phyloP scores from a whole-genome alignment of 202 grass and related monocot genomes.

The Carex arenaria region DNA sequence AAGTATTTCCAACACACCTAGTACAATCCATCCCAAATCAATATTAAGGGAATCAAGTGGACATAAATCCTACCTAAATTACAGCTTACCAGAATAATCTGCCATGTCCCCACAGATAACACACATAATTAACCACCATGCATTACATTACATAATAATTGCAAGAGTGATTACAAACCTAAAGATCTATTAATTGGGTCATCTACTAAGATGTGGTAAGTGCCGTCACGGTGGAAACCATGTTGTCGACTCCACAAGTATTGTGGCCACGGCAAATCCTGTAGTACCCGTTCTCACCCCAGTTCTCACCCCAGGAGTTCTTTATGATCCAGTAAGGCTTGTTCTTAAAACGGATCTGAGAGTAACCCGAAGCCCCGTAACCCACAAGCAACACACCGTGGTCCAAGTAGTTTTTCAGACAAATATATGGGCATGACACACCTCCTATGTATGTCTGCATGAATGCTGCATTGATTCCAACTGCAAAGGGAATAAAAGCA shows the following conservation, averaged over 20 bases:
- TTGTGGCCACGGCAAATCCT: slow-evolving; percentile 73
- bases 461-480: slow-evolving; percentile 84
- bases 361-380: slow-evolving; percentile 59
- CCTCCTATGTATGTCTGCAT: slow-evolving; percentile 94
- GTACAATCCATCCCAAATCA: slow-evolving; percentile 14
- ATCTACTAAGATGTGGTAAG: slow-evolving; percentile 30
- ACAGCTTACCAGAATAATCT: not conserved
- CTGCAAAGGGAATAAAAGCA: slow-evolving; percentile 32
- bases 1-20: not conserved
- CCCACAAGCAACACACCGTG: slow-evolving; percentile 90
- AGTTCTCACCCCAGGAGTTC: slow-evolving; percentile 89
- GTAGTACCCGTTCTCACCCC: slow-evolving; percentile 89
- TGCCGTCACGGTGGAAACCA: slow-evolving; percentile 73
- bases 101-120: not conserved
- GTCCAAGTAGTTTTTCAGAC: slow-evolving; percentile 51
- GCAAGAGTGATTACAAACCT: not conserved
- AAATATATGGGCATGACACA: slow-evolving; percentile 86
- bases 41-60: slow-evolving; percentile 7
- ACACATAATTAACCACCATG: not conserved
- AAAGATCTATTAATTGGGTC: not conserved
- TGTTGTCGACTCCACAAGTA: slow-evolving; percentile 61
- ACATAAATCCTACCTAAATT: slow-evolving; percentile 8
- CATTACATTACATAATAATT: not conserved
- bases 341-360: slow-evolving; percentile 72
- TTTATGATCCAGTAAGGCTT: slow-evolving; percentile 95